Evolutionary conservation across 345 rosid genomes (phyloP).

Genomic region (Populus euphratica): DNA sequence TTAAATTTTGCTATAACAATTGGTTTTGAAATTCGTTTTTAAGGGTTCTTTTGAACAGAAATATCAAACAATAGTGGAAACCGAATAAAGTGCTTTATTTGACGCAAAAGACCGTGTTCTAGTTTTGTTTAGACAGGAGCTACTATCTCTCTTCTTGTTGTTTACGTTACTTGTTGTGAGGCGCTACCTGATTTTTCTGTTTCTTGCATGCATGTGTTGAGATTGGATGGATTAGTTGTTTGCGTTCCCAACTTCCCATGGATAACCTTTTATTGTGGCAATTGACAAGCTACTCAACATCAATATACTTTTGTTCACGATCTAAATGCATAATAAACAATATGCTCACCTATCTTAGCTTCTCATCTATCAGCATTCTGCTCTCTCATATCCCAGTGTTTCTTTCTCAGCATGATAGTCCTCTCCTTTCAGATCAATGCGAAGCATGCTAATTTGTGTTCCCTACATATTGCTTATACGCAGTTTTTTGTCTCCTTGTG

Average conservation of each 20-base stretch:
- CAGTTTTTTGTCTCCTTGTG: neutral
- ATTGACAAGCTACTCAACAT: neutral
- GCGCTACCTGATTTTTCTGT: neutral
- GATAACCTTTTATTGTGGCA: neutral
- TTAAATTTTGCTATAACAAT: slow-evolving; percentile 19
- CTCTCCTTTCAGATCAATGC: neutral
- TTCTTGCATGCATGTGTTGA: neutral
- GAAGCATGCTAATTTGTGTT: neutral
- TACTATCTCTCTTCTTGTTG: neutral
- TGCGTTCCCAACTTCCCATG: neutral
- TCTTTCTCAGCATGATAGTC: neutral
- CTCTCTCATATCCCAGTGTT: neutral
- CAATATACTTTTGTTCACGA: neutral
- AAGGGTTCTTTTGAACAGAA: neutral
- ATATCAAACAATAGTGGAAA: neutral
- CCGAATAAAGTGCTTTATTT: neutral
- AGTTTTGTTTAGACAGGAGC: neutral
- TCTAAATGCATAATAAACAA: neutral
- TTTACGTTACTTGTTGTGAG: neutral
- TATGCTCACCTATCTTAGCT: neutral
- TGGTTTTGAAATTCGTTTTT: neutral
- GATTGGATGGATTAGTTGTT: neutral
- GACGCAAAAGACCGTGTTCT: neutral
- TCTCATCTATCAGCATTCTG: neutral
- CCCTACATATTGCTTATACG: neutral